phyloP scores from a whole-genome alignment of 352 stramenopile genomes.

The Phytophthora sp. region DNA sequence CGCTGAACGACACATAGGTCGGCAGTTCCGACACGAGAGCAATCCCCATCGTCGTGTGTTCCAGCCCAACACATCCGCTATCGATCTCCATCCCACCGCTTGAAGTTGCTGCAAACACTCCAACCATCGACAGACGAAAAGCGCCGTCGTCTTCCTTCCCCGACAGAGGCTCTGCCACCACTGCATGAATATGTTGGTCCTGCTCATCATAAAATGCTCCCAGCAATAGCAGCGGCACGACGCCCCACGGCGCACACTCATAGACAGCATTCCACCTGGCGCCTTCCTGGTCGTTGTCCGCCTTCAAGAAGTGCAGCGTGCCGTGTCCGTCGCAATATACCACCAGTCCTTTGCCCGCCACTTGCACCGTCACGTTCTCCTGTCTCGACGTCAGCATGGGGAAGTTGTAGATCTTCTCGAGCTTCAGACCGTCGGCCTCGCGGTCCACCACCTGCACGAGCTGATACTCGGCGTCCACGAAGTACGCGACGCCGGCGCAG shows the following conservation, averaged over 20 bases:
- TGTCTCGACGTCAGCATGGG: constrained; percentile 39
- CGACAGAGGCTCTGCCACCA: constrained; percentile 54
- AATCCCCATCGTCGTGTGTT: constrained; percentile 49
- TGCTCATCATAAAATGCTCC: constrained; percentile 52
- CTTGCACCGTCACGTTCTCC: constrained; percentile 70
- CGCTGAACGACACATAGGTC: constrained; percentile 57
- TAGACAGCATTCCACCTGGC: constrained; percentile 52
- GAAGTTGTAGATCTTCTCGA: constrained; percentile 52
- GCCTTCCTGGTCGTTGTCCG: constrained; percentile 25
- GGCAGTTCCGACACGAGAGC: constrained; percentile 58
- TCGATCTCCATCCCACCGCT: constrained; percentile 40
- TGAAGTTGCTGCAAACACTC: constrained; percentile 32
- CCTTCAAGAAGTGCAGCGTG: constrained; percentile 58
- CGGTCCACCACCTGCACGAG: constrained; percentile 60
- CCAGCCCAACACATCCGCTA: constrained; percentile 35
- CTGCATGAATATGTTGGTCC: constrained; percentile 42
- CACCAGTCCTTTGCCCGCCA: constrained; percentile 64
- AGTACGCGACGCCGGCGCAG: constrained; percentile 59
- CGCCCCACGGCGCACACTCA: constrained; percentile 54
- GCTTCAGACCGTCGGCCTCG: constrained; percentile 16
- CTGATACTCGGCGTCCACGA: constrained; percentile 62
- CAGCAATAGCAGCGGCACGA: constrained; percentile 48
- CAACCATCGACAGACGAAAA: constrained; percentile 58
- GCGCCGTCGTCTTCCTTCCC: constrained; percentile 52
- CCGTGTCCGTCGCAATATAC: constrained; percentile 71